Evolutionary conservation across 1,139 yeast genomes (phyloP).

Genomic region (Hemisphaericaspora xylofermentans): DNA sequence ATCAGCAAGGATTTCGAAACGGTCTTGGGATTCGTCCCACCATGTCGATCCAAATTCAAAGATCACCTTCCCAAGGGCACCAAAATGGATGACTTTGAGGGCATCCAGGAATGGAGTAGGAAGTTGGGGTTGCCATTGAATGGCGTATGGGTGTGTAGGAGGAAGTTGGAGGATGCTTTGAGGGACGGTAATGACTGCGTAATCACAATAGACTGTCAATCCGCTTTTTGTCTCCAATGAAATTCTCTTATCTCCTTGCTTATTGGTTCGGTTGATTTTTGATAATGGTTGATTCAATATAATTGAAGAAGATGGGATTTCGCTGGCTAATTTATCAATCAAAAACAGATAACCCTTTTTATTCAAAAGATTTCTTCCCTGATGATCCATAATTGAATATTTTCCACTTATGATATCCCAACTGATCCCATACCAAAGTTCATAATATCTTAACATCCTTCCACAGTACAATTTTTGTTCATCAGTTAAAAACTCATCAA

Average conservation of each 20-base stretch:
- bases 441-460: conserved; percentile 55
- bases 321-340: conserved; percentile 41
- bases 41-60: conserved; percentile 67
- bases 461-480: conserved; percentile 53
- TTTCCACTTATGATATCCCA: conserved; percentile 68
- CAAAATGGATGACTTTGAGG: conserved; percentile 56
- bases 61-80: conserved; percentile 74
- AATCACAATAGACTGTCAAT: conserved; percentile 37
- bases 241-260: conserved; percentile 13
- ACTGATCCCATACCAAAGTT: conserved; percentile 77
- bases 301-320: conserved; percentile 42
- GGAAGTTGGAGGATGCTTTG: conserved; percentile 58
- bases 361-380: conserved; percentile 73
- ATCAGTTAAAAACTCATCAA: conserved; percentile 46
- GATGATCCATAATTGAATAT: conserved; percentile 62
- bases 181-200: conserved; percentile 72
- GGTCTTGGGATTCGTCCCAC: conserved; percentile 61
- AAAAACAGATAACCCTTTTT: conserved; percentile 57
- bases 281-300: conserved; percentile 47
- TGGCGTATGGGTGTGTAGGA: conserved; percentile 37
- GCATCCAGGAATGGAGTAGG: conserved; percentile 49
- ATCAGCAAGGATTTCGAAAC: conserved; percentile 48
- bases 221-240: conserved; percentile 23
- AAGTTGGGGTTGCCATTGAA: conserved; percentile 60
- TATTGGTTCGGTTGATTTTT: conserved; percentile 31